A percentile compares a stretch with the other conserved stretches of the same genome.
Evolutionary conservation across 805 yeast species (phyloP).

Genomic region (Zygosaccharomyces bisporus): DNA sequence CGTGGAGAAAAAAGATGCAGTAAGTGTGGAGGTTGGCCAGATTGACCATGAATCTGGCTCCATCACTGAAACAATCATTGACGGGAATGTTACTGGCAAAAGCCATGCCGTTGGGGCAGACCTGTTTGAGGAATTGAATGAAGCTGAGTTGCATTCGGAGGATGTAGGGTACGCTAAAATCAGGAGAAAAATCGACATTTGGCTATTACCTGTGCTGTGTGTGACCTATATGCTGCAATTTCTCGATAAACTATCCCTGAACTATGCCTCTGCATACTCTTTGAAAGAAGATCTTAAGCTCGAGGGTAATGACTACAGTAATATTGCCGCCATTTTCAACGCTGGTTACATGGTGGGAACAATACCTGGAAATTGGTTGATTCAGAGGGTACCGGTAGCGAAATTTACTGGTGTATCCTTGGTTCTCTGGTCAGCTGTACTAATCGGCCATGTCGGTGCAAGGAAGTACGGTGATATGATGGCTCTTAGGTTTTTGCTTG

Average conservation of each 20-base stretch:
- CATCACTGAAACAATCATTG: no score
- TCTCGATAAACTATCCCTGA: conserved; percentile 19
- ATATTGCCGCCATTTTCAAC: conserved; percentile 41
- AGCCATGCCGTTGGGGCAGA: conserved; percentile 20
- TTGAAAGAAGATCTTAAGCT: conserved; percentile 37
- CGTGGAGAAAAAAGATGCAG: conserved; percentile 4
- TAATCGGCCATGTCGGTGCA: conserved; percentile 22
- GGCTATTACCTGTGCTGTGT: conserved; percentile 22
- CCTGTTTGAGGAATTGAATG: conserved; percentile 17
- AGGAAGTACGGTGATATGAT: conserved; percentile 18
- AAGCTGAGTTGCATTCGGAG: conserved; percentile 12
- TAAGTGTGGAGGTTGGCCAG: no score
- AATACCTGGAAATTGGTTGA: conserved; percentile 21
- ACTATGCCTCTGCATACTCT: conserved; percentile 22
- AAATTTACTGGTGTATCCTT: conserved; percentile 24
- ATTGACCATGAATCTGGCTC: conserved; percentile 5
- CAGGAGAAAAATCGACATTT: conserved; percentile 24
- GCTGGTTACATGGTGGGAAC: conserved; percentile 39
- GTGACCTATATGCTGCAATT: conserved; percentile 24
- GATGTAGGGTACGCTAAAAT: conserved; percentile 20
- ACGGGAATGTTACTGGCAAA: no score
- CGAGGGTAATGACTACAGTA: conserved; percentile 38
- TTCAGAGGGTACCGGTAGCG: conserved; percentile 28
- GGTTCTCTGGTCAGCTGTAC: conserved; percentile 19
- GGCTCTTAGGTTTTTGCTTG: conserved; percentile 25